Conservation (phyloP, 2,329 filamentous ascomycete genomes). For the Plenodomus lindquistii region DNA sequence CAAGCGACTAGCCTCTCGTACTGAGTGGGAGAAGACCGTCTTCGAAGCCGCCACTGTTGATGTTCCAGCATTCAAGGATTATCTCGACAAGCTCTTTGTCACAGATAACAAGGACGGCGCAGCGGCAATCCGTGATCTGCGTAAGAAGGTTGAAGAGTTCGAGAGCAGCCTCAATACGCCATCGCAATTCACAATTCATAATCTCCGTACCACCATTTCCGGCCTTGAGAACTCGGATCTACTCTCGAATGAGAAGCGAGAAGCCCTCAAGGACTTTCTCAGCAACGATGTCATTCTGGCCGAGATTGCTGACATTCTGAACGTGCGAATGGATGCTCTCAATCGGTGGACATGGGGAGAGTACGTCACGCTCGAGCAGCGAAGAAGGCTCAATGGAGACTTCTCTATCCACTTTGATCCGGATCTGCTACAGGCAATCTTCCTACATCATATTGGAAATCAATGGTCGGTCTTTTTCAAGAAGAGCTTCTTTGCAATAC, state of each 20-base stretch:
- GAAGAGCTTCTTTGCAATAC: conserved; percentile 21
- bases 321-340: conserved; percentile 34
- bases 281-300: conserved; percentile 35
- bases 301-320: conserved; percentile 39
- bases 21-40: conserved; percentile 37
- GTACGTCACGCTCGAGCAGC: conserved; percentile 32
- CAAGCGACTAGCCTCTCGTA: conserved; percentile 34
- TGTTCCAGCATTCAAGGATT: conserved; percentile 20
- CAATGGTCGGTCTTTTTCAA: conserved; percentile 42
- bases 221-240: conserved; percentile 52
- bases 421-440: conserved; percentile 39
- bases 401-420: conserved; percentile 37
- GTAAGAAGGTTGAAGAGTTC: conserved; percentile 22
- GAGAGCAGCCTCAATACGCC: conserved; percentile 21
- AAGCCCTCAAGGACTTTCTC: conserved; percentile 38
- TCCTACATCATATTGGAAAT: conserved; percentile 37
- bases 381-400: conserved; percentile 32
- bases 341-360: conserved; percentile 37
- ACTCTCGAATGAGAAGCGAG: conserved; percentile 46
- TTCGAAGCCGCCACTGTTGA: conserved; percentile 35
- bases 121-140: conserved; percentile 21
- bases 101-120: conserved; percentile 19
- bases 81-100: conserved; percentile 29
- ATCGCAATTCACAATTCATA: conserved; percentile 37
- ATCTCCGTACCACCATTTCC: conserved; percentile 48